These are phyloP conservation scores for Elsinoe arachidis DNA, from an alignment of 2,329 filamentous ascomycete species.

Conservation along the genomic window DNA sequence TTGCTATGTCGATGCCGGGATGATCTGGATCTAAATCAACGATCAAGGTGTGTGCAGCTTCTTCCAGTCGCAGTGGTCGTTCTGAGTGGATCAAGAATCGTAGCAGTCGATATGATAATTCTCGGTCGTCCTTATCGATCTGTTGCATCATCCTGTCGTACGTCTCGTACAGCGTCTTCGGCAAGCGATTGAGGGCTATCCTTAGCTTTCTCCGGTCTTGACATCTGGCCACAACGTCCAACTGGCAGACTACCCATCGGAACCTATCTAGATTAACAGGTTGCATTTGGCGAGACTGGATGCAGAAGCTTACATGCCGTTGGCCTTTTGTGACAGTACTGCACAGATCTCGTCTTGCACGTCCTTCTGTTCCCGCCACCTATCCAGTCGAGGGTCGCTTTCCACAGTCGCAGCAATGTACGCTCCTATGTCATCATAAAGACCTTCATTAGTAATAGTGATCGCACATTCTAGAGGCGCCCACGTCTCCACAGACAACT, in stretches of 20 bases:
- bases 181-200: conserved; percentile 17
- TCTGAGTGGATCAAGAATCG: conserved; percentile 19
- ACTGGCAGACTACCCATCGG: conserved; percentile 22
- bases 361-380: not conserved
- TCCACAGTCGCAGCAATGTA: not conserved
- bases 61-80: conserved; percentile 16
- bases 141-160: conserved; percentile 21
- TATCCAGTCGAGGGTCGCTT: not conserved
- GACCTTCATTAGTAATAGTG: not conserved
- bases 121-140: conserved; percentile 7
- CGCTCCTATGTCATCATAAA: not conserved
- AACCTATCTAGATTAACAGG: conserved; percentile 20
- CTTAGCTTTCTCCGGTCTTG: conserved; percentile 13
- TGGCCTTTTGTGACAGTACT: conserved; percentile 18
- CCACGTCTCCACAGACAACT: not conserved
- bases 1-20: too few relatives aligned
- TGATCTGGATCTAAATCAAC: not conserved
- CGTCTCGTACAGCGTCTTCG: conserved; percentile 21
- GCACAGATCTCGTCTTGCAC: conserved; percentile 17
- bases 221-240: conserved; percentile 20
- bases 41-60: conserved; percentile 18
- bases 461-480: not conserved
- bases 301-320: conserved; percentile 23
- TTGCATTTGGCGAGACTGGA: not conserved
- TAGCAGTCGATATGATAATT: conserved; percentile 17